phyloP scores from a whole-genome alignment of 2,329 filamentous ascomycete genomes.

The Macroventuria anomochaeta region DNA sequence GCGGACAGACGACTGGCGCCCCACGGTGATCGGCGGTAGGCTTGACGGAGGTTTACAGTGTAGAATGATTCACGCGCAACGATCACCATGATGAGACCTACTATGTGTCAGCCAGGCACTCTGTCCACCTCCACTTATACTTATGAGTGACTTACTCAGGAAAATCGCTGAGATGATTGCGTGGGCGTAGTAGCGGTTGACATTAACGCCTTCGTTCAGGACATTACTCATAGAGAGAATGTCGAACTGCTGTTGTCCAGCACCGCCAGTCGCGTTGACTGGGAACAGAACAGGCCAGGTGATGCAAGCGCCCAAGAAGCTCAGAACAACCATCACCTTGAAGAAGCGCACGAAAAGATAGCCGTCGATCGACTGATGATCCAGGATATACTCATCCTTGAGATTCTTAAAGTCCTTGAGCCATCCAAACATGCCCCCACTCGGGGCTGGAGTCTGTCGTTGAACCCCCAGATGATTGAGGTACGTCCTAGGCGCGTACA shows the following conservation, averaged over 20 bases:
- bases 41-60: conserved; percentile 57
- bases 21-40: conserved; percentile 54
- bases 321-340: conserved; percentile 52
- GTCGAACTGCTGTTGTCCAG: conserved; percentile 47
- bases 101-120: conserved; percentile 1
- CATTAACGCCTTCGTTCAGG: conserved; percentile 32
- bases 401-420: conserved; percentile 55
- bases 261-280: conserved; percentile 53
- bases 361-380: conserved; percentile 58
- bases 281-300: conserved; percentile 58
- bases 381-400: conserved; percentile 54
- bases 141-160: conserved; percentile 34
- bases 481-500: conserved; percentile 57
- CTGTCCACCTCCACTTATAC: neutral
- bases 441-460: conserved; percentile 56
- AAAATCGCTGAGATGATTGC: conserved; percentile 53
- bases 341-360: conserved; percentile 58
- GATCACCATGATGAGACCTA: conserved; percentile 51
- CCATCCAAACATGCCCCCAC: conserved; percentile 60
- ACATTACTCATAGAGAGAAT: conserved; percentile 50
- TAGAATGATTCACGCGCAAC: conserved; percentile 56
- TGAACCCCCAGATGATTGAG: conserved; percentile 51
- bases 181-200: conserved; percentile 54
- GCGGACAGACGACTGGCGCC: conserved; percentile 55
- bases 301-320: conserved; percentile 52